Percentiles rank a stretch among this genome's conserved stretches.
Evolutionary conservation across 345 rosid species (phyloP).

Genomic region (Moricandia moricandioides): DNA sequence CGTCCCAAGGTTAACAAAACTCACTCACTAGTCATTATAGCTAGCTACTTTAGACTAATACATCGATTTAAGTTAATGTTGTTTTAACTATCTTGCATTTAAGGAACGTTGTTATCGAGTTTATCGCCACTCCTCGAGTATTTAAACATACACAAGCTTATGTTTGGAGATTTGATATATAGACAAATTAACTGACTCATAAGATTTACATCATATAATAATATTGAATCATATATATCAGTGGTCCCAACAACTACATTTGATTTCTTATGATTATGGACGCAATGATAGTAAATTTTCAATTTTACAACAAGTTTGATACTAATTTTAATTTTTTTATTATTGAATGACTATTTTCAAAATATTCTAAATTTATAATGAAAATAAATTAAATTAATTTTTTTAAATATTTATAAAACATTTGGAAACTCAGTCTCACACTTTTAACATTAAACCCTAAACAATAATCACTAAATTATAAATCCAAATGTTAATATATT

Average conservation of each 20-base stretch:
- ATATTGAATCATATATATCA: slow-evolving; percentile 5
- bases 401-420: too few relatives aligned
- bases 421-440: too few relatives aligned
- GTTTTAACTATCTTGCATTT: neutral
- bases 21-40: slow-evolving; percentile 7
- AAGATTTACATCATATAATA: neutral
- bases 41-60: neutral
- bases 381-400: too few relatives aligned
- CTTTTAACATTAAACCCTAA: too few relatives aligned
- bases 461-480: too few relatives aligned
- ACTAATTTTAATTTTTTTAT: too few relatives aligned
- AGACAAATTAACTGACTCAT: neutral
- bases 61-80: neutral
- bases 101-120: slow-evolving; percentile 4
- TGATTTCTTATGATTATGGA: neutral
- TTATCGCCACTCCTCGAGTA: neutral
- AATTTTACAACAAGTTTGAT: too few relatives aligned
- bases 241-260: slow-evolving; percentile 4
- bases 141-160: neutral
- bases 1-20: slow-evolving; percentile 64
- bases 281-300: too few relatives aligned
- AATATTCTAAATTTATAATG: too few relatives aligned
- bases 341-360: too few relatives aligned
- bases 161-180: neutral
- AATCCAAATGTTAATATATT: too few relatives aligned